phyloP scores from a whole-genome alignment of 2,329 filamentous ascomycete species.

The Ceratocystiopsis brevicomis region DNA sequence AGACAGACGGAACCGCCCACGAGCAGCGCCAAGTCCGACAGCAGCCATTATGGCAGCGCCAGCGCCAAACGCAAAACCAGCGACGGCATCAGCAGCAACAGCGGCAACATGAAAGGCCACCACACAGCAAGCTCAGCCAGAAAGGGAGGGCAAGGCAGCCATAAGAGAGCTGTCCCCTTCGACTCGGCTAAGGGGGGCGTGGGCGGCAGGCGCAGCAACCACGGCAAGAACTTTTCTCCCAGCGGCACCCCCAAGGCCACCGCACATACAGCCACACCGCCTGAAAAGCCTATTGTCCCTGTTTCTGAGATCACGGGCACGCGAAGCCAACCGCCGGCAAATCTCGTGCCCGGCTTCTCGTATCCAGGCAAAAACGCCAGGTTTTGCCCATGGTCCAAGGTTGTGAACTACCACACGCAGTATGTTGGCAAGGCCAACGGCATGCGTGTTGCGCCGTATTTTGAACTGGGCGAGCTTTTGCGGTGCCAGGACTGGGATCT shows the following conservation, averaged over 20 bases:
- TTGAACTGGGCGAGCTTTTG: conserved; percentile 35
- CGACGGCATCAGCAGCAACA: background rate
- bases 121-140: too few species aligned
- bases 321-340: too few species aligned
- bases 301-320: too few species aligned
- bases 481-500: conserved; percentile 52
- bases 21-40: background rate
- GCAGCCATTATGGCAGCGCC: background rate
- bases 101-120: background rate
- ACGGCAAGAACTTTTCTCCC: too few species aligned
- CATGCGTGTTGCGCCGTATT: conserved; percentile 30
- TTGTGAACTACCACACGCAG: conserved; percentile 38
- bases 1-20: background rate
- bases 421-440: conserved; percentile 37
- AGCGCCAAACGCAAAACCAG: background rate
- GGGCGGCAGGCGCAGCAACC: too few species aligned
- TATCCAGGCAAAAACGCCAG: conserved; percentile 8
- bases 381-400: conserved; percentile 31
- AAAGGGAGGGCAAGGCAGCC: too few species aligned
- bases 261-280: too few species aligned
- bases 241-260: too few species aligned
- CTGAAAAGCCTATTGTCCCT: too few species aligned
- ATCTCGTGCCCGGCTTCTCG: too few species aligned
- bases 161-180: too few species aligned
- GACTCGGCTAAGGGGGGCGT: too few species aligned